These are phyloP conservation scores for Allium cepa DNA, from an alignment of 106 monocot species.

Conservation along the genomic window DNA sequence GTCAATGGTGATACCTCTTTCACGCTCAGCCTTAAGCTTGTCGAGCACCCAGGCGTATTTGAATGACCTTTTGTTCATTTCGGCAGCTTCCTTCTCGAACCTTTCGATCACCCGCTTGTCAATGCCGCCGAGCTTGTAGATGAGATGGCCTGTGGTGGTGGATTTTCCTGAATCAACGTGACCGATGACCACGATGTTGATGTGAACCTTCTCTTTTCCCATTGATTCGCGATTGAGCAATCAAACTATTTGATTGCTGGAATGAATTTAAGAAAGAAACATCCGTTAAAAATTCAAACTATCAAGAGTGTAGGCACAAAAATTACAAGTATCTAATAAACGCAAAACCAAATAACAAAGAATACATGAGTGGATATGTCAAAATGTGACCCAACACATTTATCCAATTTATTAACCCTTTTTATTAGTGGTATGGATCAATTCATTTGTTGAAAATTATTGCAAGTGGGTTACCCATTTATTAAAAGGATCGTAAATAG, in stretches of 20 bases:
- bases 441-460: no score
- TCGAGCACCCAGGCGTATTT: slow-evolving; percentile 45
- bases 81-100: slow-evolving; percentile 40
- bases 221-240: background rate
- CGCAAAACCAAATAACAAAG: no score
- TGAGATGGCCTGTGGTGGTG: slow-evolving; percentile 32
- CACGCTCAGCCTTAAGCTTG: slow-evolving; percentile 39
- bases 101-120: slow-evolving; percentile 42
- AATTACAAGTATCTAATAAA: no score
- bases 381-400: no score
- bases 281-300: no score
- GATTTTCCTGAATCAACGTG: slow-evolving; percentile 39
- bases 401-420: no score
- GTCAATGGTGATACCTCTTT: slow-evolving; percentile 33
- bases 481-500: no score
- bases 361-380: no score
- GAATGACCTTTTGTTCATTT: slow-evolving; percentile 46
- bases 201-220: slow-evolving; percentile 36
- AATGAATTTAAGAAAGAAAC: background rate
- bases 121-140: slow-evolving; percentile 41
- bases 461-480: no score
- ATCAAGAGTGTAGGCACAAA: no score
- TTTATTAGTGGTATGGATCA: no score
- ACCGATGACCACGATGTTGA: slow-evolving; percentile 39
- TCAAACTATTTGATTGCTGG: background rate